Evolutionary conservation across 2,329 filamentous ascomycete genomes (phyloP).

Genomic region (Pyricularia pennisetigena): DNA sequence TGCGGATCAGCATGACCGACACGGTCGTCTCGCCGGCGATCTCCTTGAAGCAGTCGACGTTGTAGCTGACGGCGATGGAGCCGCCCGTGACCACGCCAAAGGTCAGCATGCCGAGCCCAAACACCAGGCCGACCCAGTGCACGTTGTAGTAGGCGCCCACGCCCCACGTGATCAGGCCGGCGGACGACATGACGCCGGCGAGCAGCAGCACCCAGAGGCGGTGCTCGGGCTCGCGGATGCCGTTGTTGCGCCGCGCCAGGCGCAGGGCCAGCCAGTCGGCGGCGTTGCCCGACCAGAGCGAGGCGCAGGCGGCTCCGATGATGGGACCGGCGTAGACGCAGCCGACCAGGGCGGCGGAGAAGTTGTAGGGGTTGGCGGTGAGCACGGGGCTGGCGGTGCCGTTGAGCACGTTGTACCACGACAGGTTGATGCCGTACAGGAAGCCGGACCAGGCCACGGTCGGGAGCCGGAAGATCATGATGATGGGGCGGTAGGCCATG

Average conservation of each 20-base stretch:
- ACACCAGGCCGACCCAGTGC: too few relatives aligned
- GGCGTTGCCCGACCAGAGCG: conserved; percentile 12
- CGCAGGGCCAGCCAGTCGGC: conserved; percentile 13
- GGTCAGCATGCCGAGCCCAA: conserved; percentile 14
- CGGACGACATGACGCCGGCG: conserved; percentile 13
- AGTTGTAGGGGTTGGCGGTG: conserved; percentile 14
- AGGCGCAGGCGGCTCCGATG: conserved; percentile 13
- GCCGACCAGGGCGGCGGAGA: conserved; percentile 11
- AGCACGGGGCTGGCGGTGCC: conserved; percentile 13
- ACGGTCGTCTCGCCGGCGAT: conserved; percentile 14
- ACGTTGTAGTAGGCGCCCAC: too few relatives aligned
- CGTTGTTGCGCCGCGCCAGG: conserved; percentile 28
- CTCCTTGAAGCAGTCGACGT: conserved; percentile 28
- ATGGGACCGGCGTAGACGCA: conserved; percentile 12
- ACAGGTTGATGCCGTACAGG: conserved; percentile 16
- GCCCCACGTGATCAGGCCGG: too few relatives aligned
- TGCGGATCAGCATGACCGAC: conserved; percentile 17
- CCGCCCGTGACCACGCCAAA: conserved; percentile 27
- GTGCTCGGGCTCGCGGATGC: conserved; percentile 21
- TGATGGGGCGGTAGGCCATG: conserved; percentile 6
- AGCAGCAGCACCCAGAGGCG: conserved; percentile 26
- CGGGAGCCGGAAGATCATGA: conserved; percentile 8
- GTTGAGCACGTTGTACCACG: conserved; percentile 18
- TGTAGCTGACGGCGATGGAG: conserved; percentile 27
- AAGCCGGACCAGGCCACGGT: conserved; percentile 12